Evolutionary conservation across 202 grass and related monocot genomes (phyloP).

Genomic region (Panicum virgatum): DNA sequence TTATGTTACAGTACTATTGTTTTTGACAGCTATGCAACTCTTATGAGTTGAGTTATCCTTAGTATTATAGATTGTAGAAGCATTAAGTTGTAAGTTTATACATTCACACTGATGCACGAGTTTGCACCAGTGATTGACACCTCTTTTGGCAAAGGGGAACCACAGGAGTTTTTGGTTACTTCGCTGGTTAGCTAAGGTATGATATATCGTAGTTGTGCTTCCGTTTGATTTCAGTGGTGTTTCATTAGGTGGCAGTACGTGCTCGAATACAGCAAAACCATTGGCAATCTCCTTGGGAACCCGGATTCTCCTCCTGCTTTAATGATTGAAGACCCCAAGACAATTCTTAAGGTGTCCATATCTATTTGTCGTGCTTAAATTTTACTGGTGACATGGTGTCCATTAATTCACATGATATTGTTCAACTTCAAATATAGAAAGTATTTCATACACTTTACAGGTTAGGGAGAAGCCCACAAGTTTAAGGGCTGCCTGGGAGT

Average conservation of each 20-base stretch:
- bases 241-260: slow-evolving; percentile 80
- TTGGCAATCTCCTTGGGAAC: slow-evolving; percentile 66
- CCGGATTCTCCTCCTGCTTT: slow-evolving; percentile 30
- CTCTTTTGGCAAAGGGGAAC: background rate
- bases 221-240: slow-evolving; percentile 27
- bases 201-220: background rate
- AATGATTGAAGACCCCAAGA: slow-evolving; percentile 73
- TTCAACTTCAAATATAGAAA: slow-evolving; percentile 20
- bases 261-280: slow-evolving; percentile 84
- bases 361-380: slow-evolving; percentile 16
- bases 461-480: slow-evolving; percentile 55
- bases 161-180: background rate
- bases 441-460: slow-evolving; percentile 51
- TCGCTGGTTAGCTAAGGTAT: background rate
- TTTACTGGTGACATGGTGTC: slow-evolving; percentile 10
- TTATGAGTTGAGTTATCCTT: background rate
- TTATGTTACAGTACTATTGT: background rate
- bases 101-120: background rate
- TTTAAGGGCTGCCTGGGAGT: slow-evolving; percentile 89
- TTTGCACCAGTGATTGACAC: background rate
- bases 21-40: background rate
- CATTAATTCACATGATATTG: slow-evolving; percentile 14
- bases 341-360: slow-evolving; percentile 62
- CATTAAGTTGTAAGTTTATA: slow-evolving; percentile 8
- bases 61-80: background rate